Base-by-base conservation (phyloP, 2,329 filamentous ascomycete genomes). In the Fusarium tjaetaba region DNA sequence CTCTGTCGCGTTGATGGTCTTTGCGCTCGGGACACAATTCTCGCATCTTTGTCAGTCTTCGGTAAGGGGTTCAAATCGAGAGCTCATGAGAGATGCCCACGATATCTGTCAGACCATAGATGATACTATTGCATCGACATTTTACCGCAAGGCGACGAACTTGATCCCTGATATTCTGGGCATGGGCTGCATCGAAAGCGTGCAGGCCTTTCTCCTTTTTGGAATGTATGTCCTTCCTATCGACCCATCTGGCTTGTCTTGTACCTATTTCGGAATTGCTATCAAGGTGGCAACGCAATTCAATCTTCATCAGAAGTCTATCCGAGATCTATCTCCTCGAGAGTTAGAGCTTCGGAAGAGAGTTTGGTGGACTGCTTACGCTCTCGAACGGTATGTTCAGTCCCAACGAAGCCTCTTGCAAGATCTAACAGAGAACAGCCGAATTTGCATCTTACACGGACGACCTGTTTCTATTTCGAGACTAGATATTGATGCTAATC, bases 321-420 rank as follows among this genome's bases (percentile, higher is more conserved):
- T 32, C 2, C 30, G 38, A 9, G 32, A 32, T 4, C 5, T 61
- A 2, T 39, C 18, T 5, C 3, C 11, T 4, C n/a, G 52, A 10
- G 57, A 77, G 16, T 18, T 18, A 2, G 73, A 74, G 51, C 38
- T 75, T 7, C 41, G 64, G 18, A 76, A 75, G n/a, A 60, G 73
- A 18, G 65, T 76, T 42, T 77, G 75, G 75, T 77, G 75, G 76
- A 77, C 75, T 15, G 64, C 71, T 11, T 76, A 74, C 32, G 68
- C 64, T 14, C 43, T 75, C 5, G 72, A 77, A 53, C 74, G 73
- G 74, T 76, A 26, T 9, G 53, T 30, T 24, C 2, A 28, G 13
- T n/a, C 16, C 20, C 34, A 32, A 4, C 42, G 28, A 28, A 20
- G 11, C 34, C n/a, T 3, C 15, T 13, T 20, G n/a, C 13, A 24